Percentiles rank a stretch among this genome's conserved stretches.
phyloP scores from a whole-genome alignment of 2,329 filamentous ascomycete species.

The Diplodia scrobiculata region DNA sequence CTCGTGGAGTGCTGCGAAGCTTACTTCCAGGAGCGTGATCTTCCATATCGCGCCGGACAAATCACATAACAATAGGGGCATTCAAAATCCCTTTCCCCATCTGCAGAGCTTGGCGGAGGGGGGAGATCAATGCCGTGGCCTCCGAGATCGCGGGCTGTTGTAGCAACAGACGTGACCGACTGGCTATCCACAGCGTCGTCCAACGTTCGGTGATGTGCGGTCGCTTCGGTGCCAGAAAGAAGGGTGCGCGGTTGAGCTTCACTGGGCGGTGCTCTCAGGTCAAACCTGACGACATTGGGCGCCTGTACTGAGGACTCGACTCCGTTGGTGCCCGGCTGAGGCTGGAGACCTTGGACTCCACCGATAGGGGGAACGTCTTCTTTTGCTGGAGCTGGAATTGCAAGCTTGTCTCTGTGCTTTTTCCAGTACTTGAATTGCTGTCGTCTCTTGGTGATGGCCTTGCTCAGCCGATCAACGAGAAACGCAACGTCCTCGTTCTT shows the following conservation, averaged over 20 bases:
- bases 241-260: slow-evolving; percentile 41
- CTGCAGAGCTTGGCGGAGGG: slow-evolving; percentile 39
- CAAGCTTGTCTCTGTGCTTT: slow-evolving; percentile 42
- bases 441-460: slow-evolving; percentile 41
- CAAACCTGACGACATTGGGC: not conserved
- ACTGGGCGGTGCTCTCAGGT: slow-evolving; percentile 35
- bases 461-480: slow-evolving; percentile 37
- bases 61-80: slow-evolving; percentile 47
- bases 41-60: slow-evolving; percentile 43
- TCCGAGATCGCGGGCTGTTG: slow-evolving; percentile 41
- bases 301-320: not conserved
- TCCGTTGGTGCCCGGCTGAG: not conserved
- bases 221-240: slow-evolving; percentile 44
- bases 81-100: slow-evolving; percentile 43
- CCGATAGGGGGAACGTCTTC: not conserved
- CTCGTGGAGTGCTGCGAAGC: not conserved
- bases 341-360: not conserved
- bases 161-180: slow-evolving; percentile 44
- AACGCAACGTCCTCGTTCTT: slow-evolving; percentile 33
- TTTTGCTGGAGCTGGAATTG: not conserved
- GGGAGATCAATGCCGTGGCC: slow-evolving; percentile 42
- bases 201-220: slow-evolving; percentile 42
- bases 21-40: slow-evolving; percentile 39
- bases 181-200: slow-evolving; percentile 44
- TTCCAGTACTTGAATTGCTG: slow-evolving; percentile 46